Evolutionary conservation across 441 rosid genomes (phyloP).

Genomic region (Geranium incanum): DNA sequence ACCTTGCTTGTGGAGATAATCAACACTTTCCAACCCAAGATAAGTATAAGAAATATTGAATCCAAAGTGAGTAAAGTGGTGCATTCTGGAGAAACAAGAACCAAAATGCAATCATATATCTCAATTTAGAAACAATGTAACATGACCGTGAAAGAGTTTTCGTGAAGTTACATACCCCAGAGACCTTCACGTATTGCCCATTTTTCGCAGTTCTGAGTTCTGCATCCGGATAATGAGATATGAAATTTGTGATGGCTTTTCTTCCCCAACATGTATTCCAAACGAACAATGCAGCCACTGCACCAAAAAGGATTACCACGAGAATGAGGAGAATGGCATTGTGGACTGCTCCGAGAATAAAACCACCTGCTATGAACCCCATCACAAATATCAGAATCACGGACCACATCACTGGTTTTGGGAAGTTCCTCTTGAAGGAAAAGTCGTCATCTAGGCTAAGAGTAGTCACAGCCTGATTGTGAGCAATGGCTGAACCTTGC

Average conservation of each 20-base stretch:
- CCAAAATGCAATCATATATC: not conserved
- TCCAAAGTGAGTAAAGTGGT: no score
- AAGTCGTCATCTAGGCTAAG: conserved; percentile 62
- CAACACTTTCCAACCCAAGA: not conserved
- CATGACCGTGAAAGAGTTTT: not conserved
- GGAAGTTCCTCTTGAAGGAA: conserved; percentile 62
- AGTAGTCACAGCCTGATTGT: conserved; percentile 70
- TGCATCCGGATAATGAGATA: conserved; percentile 82
- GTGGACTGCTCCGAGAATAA: conserved; percentile 81
- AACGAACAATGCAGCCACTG: conserved; percentile 54
- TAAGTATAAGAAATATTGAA: not conserved
- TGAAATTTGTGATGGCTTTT: conserved; percentile 63
- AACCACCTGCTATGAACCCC: conserved; percentile 93
- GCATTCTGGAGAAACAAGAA: no score
- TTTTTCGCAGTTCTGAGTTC: conserved; percentile 94
- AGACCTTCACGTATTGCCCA: conserved; percentile 94
- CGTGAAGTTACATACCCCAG: conserved; percentile 61
- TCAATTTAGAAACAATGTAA: not conserved
- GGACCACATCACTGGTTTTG: conserved; percentile 70
- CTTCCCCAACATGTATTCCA: conserved; percentile 90
- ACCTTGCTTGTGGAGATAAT: not conserved
- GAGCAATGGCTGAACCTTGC: conserved; percentile 57
- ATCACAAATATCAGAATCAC: conserved; percentile 63
- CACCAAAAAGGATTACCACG: conserved; percentile 60
- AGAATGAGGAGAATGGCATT: conserved; percentile 74